Conservation (phyloP, 257 asterid species). For the Fraxinus pennsylvanica region DNA sequence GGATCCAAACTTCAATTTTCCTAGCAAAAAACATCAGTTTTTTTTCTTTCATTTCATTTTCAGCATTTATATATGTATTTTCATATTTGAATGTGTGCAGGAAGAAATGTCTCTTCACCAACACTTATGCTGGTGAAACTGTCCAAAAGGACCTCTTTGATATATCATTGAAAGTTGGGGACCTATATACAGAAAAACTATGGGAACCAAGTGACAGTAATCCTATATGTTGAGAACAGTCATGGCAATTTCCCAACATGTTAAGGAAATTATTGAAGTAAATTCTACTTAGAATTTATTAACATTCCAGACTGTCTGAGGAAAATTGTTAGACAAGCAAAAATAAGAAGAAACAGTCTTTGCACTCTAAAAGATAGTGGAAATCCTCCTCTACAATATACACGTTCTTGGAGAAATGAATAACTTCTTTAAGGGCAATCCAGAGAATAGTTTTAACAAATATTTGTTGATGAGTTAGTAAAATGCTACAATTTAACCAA, state of each 20-base stretch:
- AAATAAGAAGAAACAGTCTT: background rate
- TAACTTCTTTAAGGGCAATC: slow-evolving; percentile 4
- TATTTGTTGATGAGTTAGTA: background rate
- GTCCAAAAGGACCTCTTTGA: background rate
- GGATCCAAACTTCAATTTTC: background rate
- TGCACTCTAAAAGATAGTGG: slow-evolving; percentile 11
- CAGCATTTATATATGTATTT: background rate
- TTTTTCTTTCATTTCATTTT: background rate
- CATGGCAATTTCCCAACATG: background rate
- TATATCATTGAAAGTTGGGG: background rate
- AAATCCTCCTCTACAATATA: background rate
- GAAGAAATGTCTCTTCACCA: background rate
- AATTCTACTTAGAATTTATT: background rate
- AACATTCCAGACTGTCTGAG: background rate
- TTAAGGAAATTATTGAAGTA: background rate
- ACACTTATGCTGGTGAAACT: background rate
- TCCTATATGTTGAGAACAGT: background rate
- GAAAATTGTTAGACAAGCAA: slow-evolving; percentile 4
- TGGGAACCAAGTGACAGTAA: background rate
- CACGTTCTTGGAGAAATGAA: slow-evolving; percentile 12
- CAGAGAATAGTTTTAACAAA: background rate
- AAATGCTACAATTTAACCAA: background rate
- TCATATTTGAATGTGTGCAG: background rate
- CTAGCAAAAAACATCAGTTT: background rate
- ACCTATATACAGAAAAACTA: background rate